phyloP scores from a whole-genome alignment of 257 asterid genomes.

The Solanum gandarillasii region DNA sequence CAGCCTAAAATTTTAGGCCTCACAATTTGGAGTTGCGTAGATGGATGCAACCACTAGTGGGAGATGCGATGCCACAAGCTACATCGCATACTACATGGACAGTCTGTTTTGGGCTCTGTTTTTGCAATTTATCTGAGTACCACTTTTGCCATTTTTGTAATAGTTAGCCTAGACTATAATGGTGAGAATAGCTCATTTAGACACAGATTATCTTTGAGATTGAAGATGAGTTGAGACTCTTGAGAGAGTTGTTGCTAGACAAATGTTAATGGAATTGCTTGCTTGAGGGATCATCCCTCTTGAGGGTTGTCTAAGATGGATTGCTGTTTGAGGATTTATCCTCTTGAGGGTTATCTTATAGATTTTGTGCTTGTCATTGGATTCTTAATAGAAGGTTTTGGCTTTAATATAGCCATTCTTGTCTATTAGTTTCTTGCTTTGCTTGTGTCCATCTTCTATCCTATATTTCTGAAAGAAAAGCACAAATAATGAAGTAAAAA shows the following conservation, averaged over 20 bases:
- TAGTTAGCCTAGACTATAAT: background rate
- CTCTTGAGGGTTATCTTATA: background rate
- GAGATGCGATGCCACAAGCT: background rate
- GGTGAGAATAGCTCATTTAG: background rate
- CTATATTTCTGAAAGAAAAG: background rate
- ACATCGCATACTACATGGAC: background rate
- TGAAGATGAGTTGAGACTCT: background rate
- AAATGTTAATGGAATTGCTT: background rate
- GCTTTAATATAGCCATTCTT: background rate
- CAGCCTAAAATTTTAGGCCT: background rate
- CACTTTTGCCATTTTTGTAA: background rate
- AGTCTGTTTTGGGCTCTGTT: background rate
- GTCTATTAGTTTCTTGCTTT: background rate
- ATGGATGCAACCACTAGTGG: background rate
- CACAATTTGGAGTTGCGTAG: background rate
- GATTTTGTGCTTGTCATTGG: background rate
- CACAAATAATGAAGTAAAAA: conserved; percentile 4
- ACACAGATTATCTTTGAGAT: background rate
- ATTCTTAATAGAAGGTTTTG: background rate
- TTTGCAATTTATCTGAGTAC: background rate
- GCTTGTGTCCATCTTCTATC: background rate
- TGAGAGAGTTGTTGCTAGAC: background rate
- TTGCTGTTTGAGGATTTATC: background rate
- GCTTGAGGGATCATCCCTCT: background rate
- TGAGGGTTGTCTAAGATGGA: background rate